These are phyloP conservation scores for Dichotomopilus funicola DNA, from an alignment of 2,329 filamentous ascomycete species.

Conservation along the genomic window DNA sequence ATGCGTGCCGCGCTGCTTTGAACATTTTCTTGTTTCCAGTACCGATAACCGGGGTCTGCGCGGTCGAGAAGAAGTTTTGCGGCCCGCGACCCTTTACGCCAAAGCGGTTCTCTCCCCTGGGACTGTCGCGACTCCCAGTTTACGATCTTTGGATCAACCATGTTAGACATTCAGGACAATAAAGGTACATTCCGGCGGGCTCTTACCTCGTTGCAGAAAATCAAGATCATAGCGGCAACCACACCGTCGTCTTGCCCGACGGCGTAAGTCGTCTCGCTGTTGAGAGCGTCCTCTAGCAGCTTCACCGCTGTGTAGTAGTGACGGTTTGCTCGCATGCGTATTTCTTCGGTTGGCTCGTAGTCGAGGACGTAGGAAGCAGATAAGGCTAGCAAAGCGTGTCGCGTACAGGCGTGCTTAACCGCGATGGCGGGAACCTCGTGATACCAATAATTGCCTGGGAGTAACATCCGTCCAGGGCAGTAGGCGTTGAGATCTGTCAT, in stretches of 20 bases:
- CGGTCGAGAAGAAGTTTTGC: background rate
- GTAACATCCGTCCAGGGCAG: background rate
- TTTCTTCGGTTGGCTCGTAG: background rate
- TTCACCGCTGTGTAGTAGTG: background rate
- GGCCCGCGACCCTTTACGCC: background rate
- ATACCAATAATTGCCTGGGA: background rate
- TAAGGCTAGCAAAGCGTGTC: background rate
- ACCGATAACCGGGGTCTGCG: background rate
- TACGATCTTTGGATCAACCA: background rate
- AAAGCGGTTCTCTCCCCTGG: background rate
- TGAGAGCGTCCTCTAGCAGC: background rate
- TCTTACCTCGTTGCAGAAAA: background rate
- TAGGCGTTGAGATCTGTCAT: background rate
- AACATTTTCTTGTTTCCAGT: background rate
- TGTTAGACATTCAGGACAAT: too few species aligned
- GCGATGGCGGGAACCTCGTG: background rate
- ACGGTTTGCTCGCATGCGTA: background rate
- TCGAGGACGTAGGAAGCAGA: background rate
- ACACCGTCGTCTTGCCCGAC: background rate
- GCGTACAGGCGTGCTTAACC: background rate
- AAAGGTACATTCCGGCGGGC: too few species aligned
- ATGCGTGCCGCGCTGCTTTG: background rate
- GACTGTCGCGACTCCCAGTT: background rate
- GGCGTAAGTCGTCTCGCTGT: background rate
- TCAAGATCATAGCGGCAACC: background rate